Base-by-base conservation (phyloP, 495 filamentous ascomycete species). In the Aspergillus avenaceus region DNA sequence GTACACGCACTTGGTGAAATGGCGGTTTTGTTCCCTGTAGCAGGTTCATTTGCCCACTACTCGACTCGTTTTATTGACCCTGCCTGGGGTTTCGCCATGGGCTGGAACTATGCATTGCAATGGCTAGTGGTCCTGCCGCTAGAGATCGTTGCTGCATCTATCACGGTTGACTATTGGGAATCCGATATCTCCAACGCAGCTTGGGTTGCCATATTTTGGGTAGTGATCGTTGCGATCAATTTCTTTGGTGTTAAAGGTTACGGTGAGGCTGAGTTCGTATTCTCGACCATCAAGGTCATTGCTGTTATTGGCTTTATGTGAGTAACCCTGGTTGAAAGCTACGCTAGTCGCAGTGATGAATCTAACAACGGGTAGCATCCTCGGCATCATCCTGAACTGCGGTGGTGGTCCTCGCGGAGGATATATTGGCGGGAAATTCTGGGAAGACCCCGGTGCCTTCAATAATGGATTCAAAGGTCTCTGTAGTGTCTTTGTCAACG, bases 21-120 rank as follows among this genome's bases (percentile, higher is more conserved):
- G 72, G 89, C 91, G 24, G 92, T 97, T 12, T 54, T 88, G 21
- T 96, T 93, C 63, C 92, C 92, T 5, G 85, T 96, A 18, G 88
- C 92, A 34, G 92, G 92, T 47, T 95, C 90, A 18, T 97, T 97
- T 66, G 85, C 91, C 11, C 84, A 90, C 28, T 96, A 90, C 66
- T 95, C 91, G 14, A 96, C 89, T 28, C 81, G 92, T 21, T 97
- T 97, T 60, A 61, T 97, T 8, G 91, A 97, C 59, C 91, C 91
- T 9, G 90, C 92, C 3, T 97, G 91, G 92, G 93, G 93, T 0
- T 97, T 97, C 59, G 91, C 93, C 38, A 95, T 96, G 89, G 93
- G 93, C 23, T 96, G 91, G 92, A 96, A 96, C 76, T 98, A 98
- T 65, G 90, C 88, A 4, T 59, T 98, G 59, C 91, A 97, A 74